Evolutionary conservation across 352 stramenopile species (phyloP).

Genomic region (Globisporangium recalcitrans): DNA sequence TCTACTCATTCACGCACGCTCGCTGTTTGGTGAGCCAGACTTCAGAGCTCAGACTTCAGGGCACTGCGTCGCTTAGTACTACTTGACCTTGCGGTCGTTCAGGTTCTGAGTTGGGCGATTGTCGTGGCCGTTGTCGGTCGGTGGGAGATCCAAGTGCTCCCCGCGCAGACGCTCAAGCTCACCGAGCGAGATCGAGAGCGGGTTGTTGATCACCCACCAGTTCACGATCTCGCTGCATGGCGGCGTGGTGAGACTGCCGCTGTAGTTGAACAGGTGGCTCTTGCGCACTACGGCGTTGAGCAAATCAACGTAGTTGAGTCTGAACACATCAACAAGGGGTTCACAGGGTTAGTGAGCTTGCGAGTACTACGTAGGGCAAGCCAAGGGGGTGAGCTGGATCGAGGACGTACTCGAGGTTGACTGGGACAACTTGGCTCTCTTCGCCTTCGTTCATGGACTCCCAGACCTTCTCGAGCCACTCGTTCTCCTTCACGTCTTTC

Average conservation of each 20-base stretch:
- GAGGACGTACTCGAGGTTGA: slow-evolving; percentile 32
- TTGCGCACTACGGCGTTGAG: slow-evolving; percentile 41
- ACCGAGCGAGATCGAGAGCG: slow-evolving; percentile 32
- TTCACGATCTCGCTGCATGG: slow-evolving; percentile 48
- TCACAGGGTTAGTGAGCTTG: background rate
- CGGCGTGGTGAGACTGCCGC: slow-evolving; percentile 52
- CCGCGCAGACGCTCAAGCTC: slow-evolving; percentile 34
- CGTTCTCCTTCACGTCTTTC: slow-evolving; percentile 24
- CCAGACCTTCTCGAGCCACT: slow-evolving; percentile 46
- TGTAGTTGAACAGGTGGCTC: slow-evolving; percentile 69
- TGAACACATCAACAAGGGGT: slow-evolving; percentile 7
- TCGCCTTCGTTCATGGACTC: slow-evolving; percentile 30
- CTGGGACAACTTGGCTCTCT: slow-evolving; percentile 17
- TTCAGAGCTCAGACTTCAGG: too few species aligned
- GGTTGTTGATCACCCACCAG: slow-evolving; percentile 58
- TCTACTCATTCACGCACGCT: background rate
- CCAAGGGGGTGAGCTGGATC: too few species aligned
- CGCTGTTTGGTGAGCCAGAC: background rate
- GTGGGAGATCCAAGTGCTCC: slow-evolving; percentile 28
- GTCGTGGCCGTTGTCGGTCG: slow-evolving; percentile 39
- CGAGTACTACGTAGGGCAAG: too few species aligned
- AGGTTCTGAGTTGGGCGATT: slow-evolving; percentile 34
- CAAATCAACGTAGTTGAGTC: slow-evolving; percentile 54
- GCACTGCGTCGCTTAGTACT: slow-evolving; percentile 5
- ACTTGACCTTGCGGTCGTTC: slow-evolving; percentile 28